Evolutionary conservation across 1,284 basidiomycete genomes (phyloP), one percentile per base, ranked within the genome.

Genomic region (Tilletia horrida): DNA sequence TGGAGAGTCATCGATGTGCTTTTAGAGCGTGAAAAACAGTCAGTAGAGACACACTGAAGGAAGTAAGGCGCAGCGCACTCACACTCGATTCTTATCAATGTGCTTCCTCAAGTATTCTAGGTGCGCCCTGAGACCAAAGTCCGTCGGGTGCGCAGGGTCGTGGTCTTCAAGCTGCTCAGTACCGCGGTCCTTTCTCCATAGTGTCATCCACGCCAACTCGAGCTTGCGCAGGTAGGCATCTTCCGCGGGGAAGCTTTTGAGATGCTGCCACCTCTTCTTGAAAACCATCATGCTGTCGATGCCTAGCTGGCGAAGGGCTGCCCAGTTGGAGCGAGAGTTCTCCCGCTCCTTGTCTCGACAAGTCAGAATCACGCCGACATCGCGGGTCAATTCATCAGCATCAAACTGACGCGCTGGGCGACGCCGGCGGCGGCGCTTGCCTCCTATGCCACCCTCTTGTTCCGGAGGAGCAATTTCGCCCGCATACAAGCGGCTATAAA

Each of bases 51-150:
- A 44, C 9, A 8, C 43, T 44, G 43, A 8, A 44, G 43, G 9
- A 44, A 8, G 43, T 18, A 44, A 44, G 18, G 13, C 7, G 11
- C 25, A 55, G 18, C 4, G 23, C 14, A 59, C 55, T 59, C 55
- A 59, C 55, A 59, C 55, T n/a, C 31, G 27, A 40, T 59, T 59
- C 29, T 59, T 59, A 21, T 59, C 55, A 25, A 59, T 29, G 27
- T 59, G 23, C 55, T 40, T 31, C 13, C 55, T 25, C 13, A 59
- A 40, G 31, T 31, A 59, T 29, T 59, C 55, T 13, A 59, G 21
- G n/a, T 59, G 55, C 3, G 18, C 27, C 14, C 27, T 31, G 27
- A 59, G 31, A 35, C 35, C 31, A 27, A 59, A 59, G 16, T 59
- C 55, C 16, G 55, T 59, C 29, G 55, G 55, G n/a, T 59, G 55